Evolutionary conservation across 345 rosid species (phyloP).

Genomic region (Mercurialis annua): DNA sequence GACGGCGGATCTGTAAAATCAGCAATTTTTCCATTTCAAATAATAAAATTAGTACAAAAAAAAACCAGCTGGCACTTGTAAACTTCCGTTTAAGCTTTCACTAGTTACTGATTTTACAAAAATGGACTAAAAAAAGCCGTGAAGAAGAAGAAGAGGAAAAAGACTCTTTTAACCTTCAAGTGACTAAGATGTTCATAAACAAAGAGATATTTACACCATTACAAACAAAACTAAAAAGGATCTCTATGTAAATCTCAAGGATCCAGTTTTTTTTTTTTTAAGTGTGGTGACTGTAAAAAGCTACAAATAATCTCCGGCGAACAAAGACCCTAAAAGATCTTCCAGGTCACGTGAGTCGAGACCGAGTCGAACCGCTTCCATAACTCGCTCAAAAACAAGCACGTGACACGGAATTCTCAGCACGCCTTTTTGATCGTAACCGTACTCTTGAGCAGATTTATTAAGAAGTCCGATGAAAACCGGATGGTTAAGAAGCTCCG

Average conservation of each 20-base stretch:
- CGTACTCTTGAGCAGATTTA: slow-evolving; percentile 88
- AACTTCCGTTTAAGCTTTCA: slow-evolving; percentile 7
- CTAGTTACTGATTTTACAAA: slow-evolving; percentile 13
- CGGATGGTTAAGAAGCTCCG: slow-evolving; percentile 88
- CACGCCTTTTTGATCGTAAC: slow-evolving; percentile 91
- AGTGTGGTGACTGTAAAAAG: no score
- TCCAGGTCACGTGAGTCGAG: slow-evolving; percentile 49
- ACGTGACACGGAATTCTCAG: slow-evolving; percentile 90
- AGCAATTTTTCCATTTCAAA: background rate
- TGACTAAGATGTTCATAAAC: background rate
- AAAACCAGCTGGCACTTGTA: background rate
- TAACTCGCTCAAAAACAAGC: slow-evolving; percentile 64
- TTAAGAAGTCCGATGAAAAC: slow-evolving; percentile 64
- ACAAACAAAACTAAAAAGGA: background rate
- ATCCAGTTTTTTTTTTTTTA: background rate
- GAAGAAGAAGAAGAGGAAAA: background rate
- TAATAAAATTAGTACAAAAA: background rate
- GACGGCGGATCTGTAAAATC: background rate
- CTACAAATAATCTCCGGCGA: slow-evolving; percentile 7
- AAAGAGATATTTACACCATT: background rate
- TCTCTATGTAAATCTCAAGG: background rate
- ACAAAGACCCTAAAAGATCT: slow-evolving; percentile 26
- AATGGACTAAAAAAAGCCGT: background rate
- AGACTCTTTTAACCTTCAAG: background rate
- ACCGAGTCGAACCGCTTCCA: slow-evolving; percentile 86